Evolutionary conservation across 2,329 filamentous ascomycete species (phyloP).

Genomic region (Coniochaeta hoffmannii): DNA sequence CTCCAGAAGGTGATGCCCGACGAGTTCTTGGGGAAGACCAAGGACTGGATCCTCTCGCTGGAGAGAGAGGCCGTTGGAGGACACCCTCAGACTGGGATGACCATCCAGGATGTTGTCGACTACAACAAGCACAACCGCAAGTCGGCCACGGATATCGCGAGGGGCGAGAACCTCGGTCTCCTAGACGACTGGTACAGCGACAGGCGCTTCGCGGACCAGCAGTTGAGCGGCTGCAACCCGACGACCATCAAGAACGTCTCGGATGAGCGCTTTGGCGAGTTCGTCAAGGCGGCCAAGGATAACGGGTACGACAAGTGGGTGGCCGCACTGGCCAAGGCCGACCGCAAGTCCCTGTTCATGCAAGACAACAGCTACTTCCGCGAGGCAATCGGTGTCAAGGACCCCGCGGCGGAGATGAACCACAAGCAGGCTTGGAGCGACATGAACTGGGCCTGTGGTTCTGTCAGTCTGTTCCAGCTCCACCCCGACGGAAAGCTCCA

Average conservation of each 20-base stretch:
- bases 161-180: constrained; percentile 24
- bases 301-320: constrained; percentile 25
- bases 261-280: constrained; percentile 23
- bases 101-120: constrained; percentile 21
- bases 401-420: constrained; percentile 17
- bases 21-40: constrained; percentile 21
- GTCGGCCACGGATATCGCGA: constrained; percentile 25
- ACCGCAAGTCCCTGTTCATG: constrained; percentile 27
- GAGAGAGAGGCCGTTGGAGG: constrained; percentile 18
- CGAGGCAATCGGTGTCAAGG: constrained; percentile 22
- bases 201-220: constrained; percentile 35
- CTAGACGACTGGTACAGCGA: constrained; percentile 34
- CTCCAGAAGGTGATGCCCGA: constrained; percentile 23
- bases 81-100: constrained; percentile 19
- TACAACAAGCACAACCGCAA: constrained; percentile 28
- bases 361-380: constrained; percentile 38
- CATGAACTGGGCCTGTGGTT: constrained; percentile 27
- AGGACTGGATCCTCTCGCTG: constrained; percentile 20
- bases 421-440: constrained; percentile 19
- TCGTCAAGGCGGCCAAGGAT: constrained; percentile 24
- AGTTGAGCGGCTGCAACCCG: constrained; percentile 35
- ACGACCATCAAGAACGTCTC: constrained; percentile 34
- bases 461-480: constrained; percentile 36
- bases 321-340: constrained; percentile 17
- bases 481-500: constrained; percentile 35